Evolutionary conservation across 2,329 filamentous ascomycete genomes (phyloP), one percentile per base, ranked within the genome.

Genomic region (Gnomoniopsis sp.): DNA sequence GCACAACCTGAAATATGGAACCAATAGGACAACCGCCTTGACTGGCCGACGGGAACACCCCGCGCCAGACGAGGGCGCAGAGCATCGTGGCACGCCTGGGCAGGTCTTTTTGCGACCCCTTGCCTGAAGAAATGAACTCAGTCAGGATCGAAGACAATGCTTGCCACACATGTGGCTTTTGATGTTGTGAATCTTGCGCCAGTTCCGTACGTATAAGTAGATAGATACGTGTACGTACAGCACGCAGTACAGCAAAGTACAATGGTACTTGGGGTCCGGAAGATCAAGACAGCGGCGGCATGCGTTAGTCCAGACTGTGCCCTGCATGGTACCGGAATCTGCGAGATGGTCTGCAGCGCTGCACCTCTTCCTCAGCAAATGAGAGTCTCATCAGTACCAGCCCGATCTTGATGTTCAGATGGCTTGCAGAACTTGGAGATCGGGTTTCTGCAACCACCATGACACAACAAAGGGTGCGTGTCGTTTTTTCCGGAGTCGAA

Each of bases 101-200:
- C 14, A 34, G 22, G 43, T n/a, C 33, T 34, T 21, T 46, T 47
- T 58, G 17, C 53, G 58, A 47, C 58, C n/a, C 15, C n/a, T n/a
- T 41, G 38, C 4, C n/a, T 41, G 14, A 41, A 15, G 38, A 58
- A 8, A 52, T 48, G 59, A 52, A 55, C 56, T 61, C 38, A 55
- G 52, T 59, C 59, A 58, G 55, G 44, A 61, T 55, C 48, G 44
- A 52, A 55, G 59, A 53, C 59, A 58, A 30, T 30, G 56, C n/a
- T 36, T 43, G 48, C 38, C 33, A 55, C 41, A 26, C 55, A 47
- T 38, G 36, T 59, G 52, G 47, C 34, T 14, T 43, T 43, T 36
- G 11, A 14, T 3, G 6, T 17, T 30, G 21, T 17, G 14, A 19
- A 10, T 36, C 12, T 12, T 43, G n/a, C 48, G 36, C 17, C 12